phyloP scores from a whole-genome alignment of 2,329 filamentous ascomycete species.

The Berkeleyomyces rouxiae region DNA sequence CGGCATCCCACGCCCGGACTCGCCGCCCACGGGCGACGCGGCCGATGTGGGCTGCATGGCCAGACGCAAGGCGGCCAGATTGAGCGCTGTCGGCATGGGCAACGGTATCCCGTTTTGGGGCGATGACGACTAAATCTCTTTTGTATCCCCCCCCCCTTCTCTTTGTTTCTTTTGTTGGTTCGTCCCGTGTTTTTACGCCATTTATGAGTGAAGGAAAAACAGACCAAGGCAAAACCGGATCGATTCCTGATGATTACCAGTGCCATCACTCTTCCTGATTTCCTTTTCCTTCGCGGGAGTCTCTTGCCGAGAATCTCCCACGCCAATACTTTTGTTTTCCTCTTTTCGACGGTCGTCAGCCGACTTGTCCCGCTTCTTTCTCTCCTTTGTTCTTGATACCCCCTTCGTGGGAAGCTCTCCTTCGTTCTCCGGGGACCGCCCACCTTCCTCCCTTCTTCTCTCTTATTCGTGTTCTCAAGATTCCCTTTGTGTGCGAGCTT shows the following conservation, averaged over 20 bases:
- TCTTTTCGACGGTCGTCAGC: not conserved
- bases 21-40: conserved; percentile 14
- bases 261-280: not conserved
- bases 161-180: not conserved
- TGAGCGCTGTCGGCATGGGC: conserved; percentile 25
- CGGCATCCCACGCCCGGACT: conserved; percentile 25
- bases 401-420: not conserved
- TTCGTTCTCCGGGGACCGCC: not conserved
- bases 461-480: not conserved
- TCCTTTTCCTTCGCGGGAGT: not conserved
- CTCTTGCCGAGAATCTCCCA: not conserved
- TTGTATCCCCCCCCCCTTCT: not conserved
- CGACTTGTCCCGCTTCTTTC: not conserved
- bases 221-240: not conserved
- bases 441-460: not conserved
- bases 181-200: not conserved
- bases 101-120: conserved; percentile 24
- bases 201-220: conserved; percentile 7
- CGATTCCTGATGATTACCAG: not conserved
- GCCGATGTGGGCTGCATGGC: conserved; percentile 18
- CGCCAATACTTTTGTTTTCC: not conserved
- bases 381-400: not conserved
- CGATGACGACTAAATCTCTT: conserved; percentile 22
- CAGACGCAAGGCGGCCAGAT: conserved; percentile 24
- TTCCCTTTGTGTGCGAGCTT: conserved; percentile 1